phyloP scores from a whole-genome alignment of 163 green algal species.

The Trebouxiophyceae sp. region DNA sequence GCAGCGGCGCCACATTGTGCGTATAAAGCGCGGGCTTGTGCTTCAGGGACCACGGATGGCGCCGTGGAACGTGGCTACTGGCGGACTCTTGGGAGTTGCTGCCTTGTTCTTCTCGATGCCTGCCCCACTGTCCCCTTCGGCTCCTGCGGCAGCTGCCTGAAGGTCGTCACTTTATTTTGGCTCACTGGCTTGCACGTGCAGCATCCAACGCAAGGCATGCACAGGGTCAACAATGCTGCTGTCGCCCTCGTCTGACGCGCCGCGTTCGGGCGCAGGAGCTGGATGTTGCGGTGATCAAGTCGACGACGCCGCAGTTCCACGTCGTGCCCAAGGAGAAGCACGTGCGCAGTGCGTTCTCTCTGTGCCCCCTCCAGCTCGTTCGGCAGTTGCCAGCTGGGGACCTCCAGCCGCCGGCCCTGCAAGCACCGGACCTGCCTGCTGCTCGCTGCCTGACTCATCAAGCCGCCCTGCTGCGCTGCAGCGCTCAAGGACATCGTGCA shows the following conservation, averaged over 20 bases:
- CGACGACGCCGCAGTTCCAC: conserved; percentile 57
- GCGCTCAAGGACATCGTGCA: conserved; percentile 11
- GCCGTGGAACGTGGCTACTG: no score
- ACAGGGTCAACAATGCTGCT: neutral
- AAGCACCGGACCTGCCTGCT: no score
- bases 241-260: neutral
- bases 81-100: no score
- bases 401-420: no score
- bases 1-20: neutral
- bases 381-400: no score
- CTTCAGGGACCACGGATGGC: no score
- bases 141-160: no score
- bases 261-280: conserved; percentile 55
- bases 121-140: no score
- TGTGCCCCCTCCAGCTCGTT: neutral
- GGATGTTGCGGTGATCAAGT: conserved; percentile 76
- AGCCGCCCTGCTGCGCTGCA: neutral
- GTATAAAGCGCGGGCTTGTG: no score
- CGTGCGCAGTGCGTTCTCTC: conserved; percentile 45
- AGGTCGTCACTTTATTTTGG: no score
- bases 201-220: neutral
- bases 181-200: neutral
- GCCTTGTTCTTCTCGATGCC: no score
- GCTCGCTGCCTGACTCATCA: neutral
- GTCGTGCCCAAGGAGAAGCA: conserved; percentile 85